Percentiles rank a stretch among this genome's conserved stretches.
Conservation (phyloP, 371 early-diverging fungal species). For the Dinochytrium kinnereticum region DNA sequence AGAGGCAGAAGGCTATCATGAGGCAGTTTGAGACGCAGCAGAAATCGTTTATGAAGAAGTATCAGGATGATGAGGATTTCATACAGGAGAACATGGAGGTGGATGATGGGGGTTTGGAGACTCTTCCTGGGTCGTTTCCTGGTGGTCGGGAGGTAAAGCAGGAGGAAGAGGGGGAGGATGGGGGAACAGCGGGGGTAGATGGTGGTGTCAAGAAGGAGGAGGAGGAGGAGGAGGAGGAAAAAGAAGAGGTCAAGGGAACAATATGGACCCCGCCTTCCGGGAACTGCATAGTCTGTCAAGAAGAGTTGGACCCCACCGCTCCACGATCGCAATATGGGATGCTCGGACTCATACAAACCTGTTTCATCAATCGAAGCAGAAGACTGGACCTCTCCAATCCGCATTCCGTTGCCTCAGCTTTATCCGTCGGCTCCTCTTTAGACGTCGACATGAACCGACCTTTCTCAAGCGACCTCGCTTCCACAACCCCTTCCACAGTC, state of each 20-base stretch:
- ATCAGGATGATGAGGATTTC: slow-evolving; percentile 44
- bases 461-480: no score
- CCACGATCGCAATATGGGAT: slow-evolving; percentile 72
- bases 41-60: slow-evolving; percentile 81
- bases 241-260: no score
- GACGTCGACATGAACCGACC: background rate
- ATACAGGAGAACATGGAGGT: slow-evolving; percentile 42
- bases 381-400: slow-evolving; percentile 42
- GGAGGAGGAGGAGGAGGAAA: no score
- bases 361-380: slow-evolving; percentile 67
- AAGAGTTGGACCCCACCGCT: slow-evolving; percentile 62
- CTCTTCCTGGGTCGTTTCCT: background rate
- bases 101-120: background rate
- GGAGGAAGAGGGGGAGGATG: no score
- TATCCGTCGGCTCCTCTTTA: slow-evolving; percentile 19
- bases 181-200: no score
- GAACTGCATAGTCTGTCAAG: slow-evolving; percentile 95
- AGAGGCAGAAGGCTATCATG: slow-evolving; percentile 87
- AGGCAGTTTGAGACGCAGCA: slow-evolving; percentile 90
- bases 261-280: slow-evolving; percentile 76
- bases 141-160: no score
- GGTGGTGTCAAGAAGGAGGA: background rate
- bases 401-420: slow-evolving; percentile 57
- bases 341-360: slow-evolving; percentile 81
- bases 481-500: no score